A percentile compares a stretch with the other conserved stretches of the same genome.
These are phyloP conservation scores for Carex littledalei DNA, from an alignment of 176 grass and related monocot genomes.

Conservation along the genomic window DNA sequence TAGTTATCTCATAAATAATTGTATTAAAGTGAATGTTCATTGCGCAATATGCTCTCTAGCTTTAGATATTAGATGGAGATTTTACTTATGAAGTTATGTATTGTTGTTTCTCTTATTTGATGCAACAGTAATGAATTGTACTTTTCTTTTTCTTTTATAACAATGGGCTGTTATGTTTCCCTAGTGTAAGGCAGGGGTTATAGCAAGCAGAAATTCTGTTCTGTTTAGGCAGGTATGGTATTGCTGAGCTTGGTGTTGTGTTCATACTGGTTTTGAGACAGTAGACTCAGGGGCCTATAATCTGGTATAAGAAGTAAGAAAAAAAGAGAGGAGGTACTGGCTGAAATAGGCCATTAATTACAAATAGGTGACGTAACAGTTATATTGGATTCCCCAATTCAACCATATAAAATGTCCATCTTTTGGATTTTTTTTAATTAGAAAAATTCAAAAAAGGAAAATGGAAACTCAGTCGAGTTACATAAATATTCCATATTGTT, in stretches of 20 bases:
- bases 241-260: not conserved
- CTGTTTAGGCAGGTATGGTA: not conserved
- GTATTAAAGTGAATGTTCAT: slow-evolving; percentile 12
- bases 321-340: not conserved
- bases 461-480: not conserved
- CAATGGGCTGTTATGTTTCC: not conserved
- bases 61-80: slow-evolving; percentile 2
- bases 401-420: not conserved
- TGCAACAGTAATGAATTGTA: not conserved
- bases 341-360: not conserved
- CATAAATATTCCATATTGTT: not conserved
- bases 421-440: not conserved
- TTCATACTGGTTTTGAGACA: not conserved
- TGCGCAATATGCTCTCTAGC: not conserved
- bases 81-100: not conserved
- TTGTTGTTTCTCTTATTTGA: not conserved
- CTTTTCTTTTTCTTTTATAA: not conserved
- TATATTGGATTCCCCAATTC: not conserved
- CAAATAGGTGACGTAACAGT: not conserved
- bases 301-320: not conserved
- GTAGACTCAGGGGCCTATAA: not conserved
- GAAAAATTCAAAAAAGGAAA: not conserved
- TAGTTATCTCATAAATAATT: slow-evolving; percentile 4
- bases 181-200: not conserved
- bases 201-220: not conserved